A percentile compares a stretch with the other conserved stretches of the same genome.
Evolutionary conservation across 176 grass and related monocot genomes (phyloP).

Genomic region (Hordeum marinum): DNA sequence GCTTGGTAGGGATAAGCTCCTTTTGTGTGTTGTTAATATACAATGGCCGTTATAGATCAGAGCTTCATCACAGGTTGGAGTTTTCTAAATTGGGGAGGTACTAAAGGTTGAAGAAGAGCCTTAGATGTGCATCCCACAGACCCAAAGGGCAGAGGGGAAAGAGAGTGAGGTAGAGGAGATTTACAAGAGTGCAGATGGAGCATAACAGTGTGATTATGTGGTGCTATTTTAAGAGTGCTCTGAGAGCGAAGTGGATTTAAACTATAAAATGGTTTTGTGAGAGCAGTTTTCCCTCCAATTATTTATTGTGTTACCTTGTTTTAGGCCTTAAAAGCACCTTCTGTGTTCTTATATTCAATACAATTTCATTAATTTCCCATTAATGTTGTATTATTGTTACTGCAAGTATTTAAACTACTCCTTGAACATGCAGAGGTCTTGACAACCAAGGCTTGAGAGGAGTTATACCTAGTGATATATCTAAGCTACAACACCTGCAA

Average conservation of each 20-base stretch:
- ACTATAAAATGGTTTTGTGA: background rate
- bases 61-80: background rate
- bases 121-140: background rate
- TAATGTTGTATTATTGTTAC: background rate
- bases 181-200: background rate
- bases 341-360: background rate
- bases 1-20: background rate
- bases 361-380: slow-evolving; percentile 4
- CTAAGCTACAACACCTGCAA: slow-evolving; percentile 72
- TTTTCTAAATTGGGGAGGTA: background rate
- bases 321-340: background rate
- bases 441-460: slow-evolving; percentile 94
- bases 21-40: background rate
- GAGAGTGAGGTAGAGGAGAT: background rate
- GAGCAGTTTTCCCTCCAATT: background rate
- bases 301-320: background rate
- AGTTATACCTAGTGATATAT: slow-evolving; percentile 68
- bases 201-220: background rate
- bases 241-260: background rate
- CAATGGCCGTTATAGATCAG: background rate
- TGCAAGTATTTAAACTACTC: slow-evolving; percentile 3
- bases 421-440: slow-evolving; percentile 68
- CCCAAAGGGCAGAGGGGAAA: background rate
- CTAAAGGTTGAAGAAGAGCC: background rate
- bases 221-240: background rate